Evolutionary conservation across 2,329 filamentous ascomycete species (phyloP).

Genomic region (Claviceps africana): DNA sequence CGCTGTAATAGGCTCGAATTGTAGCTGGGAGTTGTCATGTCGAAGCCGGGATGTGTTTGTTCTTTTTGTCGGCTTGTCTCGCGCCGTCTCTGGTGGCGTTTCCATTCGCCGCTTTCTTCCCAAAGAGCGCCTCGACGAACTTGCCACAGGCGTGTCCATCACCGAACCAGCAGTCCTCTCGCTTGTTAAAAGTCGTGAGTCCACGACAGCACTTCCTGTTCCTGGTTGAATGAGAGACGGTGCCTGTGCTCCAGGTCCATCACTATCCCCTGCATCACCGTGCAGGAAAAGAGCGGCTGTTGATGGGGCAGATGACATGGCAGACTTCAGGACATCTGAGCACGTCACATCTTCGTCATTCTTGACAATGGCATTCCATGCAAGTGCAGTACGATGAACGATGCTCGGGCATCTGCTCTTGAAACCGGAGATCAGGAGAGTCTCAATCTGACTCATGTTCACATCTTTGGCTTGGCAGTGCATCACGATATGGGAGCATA

Average conservation of each 20-base stretch:
- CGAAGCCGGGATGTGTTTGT: constrained; percentile 40
- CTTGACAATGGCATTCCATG: constrained; percentile 62
- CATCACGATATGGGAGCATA: constrained; percentile 27
- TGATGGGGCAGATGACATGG: constrained; percentile 46
- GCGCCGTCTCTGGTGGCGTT: constrained; percentile 13
- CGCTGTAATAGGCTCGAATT: constrained; percentile 57
- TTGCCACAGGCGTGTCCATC: constrained; percentile 5
- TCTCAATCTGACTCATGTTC: constrained; percentile 39
- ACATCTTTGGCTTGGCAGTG: constrained; percentile 23
- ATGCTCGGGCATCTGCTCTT: constrained; percentile 41
- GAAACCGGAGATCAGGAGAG: constrained; percentile 40
- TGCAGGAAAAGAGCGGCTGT: constrained; percentile 34
- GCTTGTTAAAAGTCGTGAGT: constrained; percentile 18
- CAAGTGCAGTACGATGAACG: constrained; percentile 34
- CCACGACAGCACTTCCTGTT: constrained; percentile 27
- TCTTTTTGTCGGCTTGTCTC: constrained; percentile 13
- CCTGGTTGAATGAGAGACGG: constrained; percentile 34
- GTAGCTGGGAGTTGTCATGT: constrained; percentile 71
- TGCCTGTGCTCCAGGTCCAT: constrained; percentile 25
- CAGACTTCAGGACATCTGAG: constrained; percentile 46
- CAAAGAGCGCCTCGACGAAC: constrained; percentile 10
- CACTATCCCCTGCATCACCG: constrained; percentile 25
- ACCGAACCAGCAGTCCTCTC: constrained; percentile 11
- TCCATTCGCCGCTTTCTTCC: constrained; percentile 17
- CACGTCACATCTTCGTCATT: constrained; percentile 45